These are phyloP conservation scores for Lentinus brumalis DNA, from an alignment of 768 basidiomycete genomes.

Conservation along the genomic window DNA sequence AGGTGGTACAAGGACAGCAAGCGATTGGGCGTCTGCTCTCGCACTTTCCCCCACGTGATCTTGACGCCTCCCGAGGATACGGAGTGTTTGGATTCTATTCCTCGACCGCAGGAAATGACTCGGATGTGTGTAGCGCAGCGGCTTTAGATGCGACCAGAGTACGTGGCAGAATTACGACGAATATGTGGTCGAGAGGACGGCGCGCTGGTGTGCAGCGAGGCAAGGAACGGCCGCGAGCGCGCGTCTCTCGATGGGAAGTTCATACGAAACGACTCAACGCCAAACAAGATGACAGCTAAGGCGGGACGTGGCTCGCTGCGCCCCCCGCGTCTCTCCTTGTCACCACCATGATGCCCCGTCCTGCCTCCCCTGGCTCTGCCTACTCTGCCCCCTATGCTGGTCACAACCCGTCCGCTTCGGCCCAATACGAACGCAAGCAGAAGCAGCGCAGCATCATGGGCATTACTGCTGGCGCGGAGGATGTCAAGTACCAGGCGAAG, in stretches of 20 bases:
- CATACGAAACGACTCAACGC: constrained; percentile 38
- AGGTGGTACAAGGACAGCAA: constrained; percentile 16
- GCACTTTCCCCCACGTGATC: constrained; percentile 21
- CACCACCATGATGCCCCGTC: constrained; percentile 65
- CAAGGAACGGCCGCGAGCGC: constrained; percentile 36
- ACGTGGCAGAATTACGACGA: background rate
- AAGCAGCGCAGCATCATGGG: constrained; percentile 37
- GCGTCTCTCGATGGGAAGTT: constrained; percentile 40
- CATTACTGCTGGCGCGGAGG: constrained; percentile 79
- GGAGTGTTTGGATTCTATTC: background rate
- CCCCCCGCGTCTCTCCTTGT: constrained; percentile 38
- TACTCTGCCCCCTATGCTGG: constrained; percentile 17
- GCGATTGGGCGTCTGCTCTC: constrained; percentile 7
- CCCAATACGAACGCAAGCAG: constrained; percentile 15
- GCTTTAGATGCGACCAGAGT: background rate
- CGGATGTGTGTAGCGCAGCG: background rate
- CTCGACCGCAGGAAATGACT: background rate
- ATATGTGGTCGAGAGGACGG: background rate
- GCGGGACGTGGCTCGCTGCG: constrained; percentile 24
- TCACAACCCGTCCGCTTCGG: constrained; percentile 6
- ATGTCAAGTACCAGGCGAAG: constrained; percentile 84
- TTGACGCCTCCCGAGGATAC: background rate
- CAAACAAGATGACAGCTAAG: constrained; percentile 31
- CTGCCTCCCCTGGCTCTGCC: constrained; percentile 41
- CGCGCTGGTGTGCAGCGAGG: background rate